A percentile compares a stretch with the other conserved stretches of the same genome.
Evolutionary conservation across 257 asterid genomes (phyloP).

Genomic region (Cynanchum wilfordii): DNA sequence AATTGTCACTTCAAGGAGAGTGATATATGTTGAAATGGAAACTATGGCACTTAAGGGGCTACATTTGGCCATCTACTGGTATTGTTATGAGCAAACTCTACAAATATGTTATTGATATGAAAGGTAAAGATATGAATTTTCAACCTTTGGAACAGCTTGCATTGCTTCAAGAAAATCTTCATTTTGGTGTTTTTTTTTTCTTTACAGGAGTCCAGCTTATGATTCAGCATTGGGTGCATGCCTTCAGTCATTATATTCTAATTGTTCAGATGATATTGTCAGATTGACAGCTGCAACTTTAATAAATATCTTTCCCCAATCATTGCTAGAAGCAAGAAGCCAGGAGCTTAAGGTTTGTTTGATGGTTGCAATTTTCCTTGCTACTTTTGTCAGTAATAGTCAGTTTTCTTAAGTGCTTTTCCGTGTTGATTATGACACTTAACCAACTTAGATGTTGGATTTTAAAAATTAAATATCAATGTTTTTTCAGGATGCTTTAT

Average conservation of each 20-base stretch:
- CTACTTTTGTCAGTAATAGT: constrained; percentile 10
- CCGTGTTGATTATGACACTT: background rate
- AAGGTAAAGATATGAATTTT: background rate
- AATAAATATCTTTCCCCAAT: constrained; percentile 46
- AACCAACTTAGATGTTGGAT: constrained; percentile 2
- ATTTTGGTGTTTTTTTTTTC: background rate
- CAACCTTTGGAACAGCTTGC: background rate
- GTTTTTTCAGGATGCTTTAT: constrained; percentile 68
- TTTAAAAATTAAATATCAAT: background rate
- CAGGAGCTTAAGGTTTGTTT: constrained; percentile 70
- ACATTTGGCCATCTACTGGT: background rate
- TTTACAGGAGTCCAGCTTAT: constrained; percentile 61
- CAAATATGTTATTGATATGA: background rate
- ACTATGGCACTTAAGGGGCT: background rate
- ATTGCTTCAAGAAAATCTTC: background rate
- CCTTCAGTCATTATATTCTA: constrained; percentile 63
- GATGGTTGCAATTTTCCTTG: constrained; percentile 8
- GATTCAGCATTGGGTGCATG: constrained; percentile 83
- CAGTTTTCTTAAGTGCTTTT: constrained; percentile 8
- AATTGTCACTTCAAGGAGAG: background rate
- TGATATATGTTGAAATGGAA: background rate
- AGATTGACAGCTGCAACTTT: constrained; percentile 73
- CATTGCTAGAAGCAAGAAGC: constrained; percentile 70
- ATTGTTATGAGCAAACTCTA: background rate
- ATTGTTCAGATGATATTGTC: constrained; percentile 67